Base-by-base conservation (phyloP, 2,329 filamentous ascomycete genomes). In the Byssoonygena ceratinophila region DNA sequence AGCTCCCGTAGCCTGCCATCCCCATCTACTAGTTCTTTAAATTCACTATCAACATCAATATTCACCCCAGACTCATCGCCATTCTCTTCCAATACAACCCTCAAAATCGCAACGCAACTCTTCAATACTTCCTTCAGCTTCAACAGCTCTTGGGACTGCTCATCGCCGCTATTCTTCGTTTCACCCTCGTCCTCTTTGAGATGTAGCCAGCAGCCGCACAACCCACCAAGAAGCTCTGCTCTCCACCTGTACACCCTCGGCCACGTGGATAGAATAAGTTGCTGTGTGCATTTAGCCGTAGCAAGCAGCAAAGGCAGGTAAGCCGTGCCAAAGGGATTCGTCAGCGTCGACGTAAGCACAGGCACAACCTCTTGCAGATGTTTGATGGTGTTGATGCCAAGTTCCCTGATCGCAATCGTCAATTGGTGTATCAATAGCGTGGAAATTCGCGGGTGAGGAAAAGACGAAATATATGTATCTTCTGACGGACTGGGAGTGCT, bases 251-350 rank as follows among this genome's bases (percentile, higher is more conserved):
- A 67, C 4, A 94, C 70, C 3, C 87, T 75, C 9, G 85, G 84
- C 82, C 87, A 89, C 54, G 79, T 80, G 54, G 76, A 82, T 11
- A 75, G 59, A 9, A 94, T 69, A 12, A 84, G 69, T 0, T 71
- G 68, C 49, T 80, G 75, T 20, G 87, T 60, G 0, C 80, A 74
- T 16, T 71, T 64, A 2, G 76, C 65, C 0, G 80, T 76, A 0
- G 77, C 71, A 0, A 74, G 50, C 1, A 88, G 67, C 1, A 83
- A 69, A 0, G 73, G 68, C 1, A 76, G 71, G 56, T 78, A 72
- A 1, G 76, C 72, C 8, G 76, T 69, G 0, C 77, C 76, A 62
- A 92, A 87, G 0, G 86, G 82, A 61, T 89, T 81, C 1, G 78
- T 75, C 50, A 94, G 71, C 8, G 84, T 77, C 36, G 73, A 71